Evolutionary conservation across 1,284 basidiomycete species (phyloP), one percentile per base, ranked within the genome.

Genomic region (Sporisorium scitamineum): DNA sequence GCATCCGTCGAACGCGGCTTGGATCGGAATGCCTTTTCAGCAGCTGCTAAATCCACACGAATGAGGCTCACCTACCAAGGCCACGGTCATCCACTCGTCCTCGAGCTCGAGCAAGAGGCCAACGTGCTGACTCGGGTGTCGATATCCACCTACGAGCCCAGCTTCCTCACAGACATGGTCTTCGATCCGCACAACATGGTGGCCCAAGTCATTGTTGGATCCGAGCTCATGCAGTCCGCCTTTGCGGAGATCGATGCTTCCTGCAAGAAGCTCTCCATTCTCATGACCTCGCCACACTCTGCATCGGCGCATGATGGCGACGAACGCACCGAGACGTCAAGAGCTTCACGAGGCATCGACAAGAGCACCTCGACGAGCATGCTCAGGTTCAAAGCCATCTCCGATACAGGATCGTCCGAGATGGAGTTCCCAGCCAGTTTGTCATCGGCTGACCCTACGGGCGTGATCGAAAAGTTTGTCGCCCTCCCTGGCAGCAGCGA

Each of bases 111-210:
- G 56, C 90, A 93, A 26, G 94, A 96, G 84, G 93, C 94, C 68
- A 94, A 94, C 1, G 94, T 94, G 0, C 93, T 91, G 0, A 95
- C 95, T 8, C 92, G 90, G 18, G 97, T 94, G 85, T 92, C 95
- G 84, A 90, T 98, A 63, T 90, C 90, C 24, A 94, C 94, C 0
- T 93, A 92, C 77, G 93, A 94, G 56, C 90, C 93, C 2, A 94
- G 95, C 75, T 90, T 91, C 22, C 88, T 91, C 64, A 87, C 94
- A 44, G 92, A 94, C 60, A 89, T 96, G 32, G 88, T 90, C 3
- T 94, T 95, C 82, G 90, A 94, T 32, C 60, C 69, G 5, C 57
- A 44, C 13, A 48, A 62, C 11, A 70, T 75, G 61, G 72, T 78
- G 9, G 57, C 70, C 10, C 74, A 79, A 47, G 74, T 79, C 41